Percentiles rank a stretch among this genome's conserved stretches.
These are phyloP conservation scores for Rhipidocladum racemiflorum DNA, from an alignment of 176 grass and related monocot species.

Conservation along the genomic window DNA sequence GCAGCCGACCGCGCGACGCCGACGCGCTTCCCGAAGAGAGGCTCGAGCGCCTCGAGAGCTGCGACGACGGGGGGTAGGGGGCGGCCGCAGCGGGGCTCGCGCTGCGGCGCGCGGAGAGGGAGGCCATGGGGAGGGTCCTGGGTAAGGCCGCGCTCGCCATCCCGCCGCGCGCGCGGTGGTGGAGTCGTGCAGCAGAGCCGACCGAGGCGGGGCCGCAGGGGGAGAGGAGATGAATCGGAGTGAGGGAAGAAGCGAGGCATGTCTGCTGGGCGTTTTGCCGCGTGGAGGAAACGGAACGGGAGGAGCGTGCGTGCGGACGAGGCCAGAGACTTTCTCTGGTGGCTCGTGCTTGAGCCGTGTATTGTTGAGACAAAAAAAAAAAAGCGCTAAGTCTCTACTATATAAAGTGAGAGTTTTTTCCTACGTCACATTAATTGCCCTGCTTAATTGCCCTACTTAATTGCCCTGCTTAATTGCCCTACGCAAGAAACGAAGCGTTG, in stretches of 20 bases:
- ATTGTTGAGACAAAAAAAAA: too few relatives aligned
- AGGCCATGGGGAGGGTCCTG: background rate
- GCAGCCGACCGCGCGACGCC: background rate
- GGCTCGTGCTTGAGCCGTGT: too few relatives aligned
- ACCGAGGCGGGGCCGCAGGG: background rate
- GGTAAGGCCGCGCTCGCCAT: constrained; percentile 35
- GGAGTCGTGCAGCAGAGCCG: background rate
- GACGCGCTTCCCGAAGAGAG: background rate
- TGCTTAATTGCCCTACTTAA: too few relatives aligned
- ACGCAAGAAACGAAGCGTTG: too few relatives aligned
- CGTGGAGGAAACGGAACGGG: constrained; percentile 34
- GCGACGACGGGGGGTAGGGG: background rate
- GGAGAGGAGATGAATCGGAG: background rate
- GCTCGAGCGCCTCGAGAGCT: background rate
- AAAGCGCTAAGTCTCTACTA: too few relatives aligned
- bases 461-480: too few relatives aligned
- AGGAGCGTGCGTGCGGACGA: background rate
- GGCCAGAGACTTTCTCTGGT: background rate
- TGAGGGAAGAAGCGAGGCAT: background rate
- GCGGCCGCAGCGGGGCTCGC: background rate
- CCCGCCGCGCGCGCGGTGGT: background rate
- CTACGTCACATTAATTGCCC: too few relatives aligned
- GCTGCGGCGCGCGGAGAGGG: constrained; percentile 21
- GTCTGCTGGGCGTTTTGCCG: constrained; percentile 40
- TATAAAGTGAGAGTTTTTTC: too few relatives aligned